A percentile compares a stretch with the other conserved stretches of the same genome.
Evolutionary conservation across 2,329 filamentous ascomycete genomes (phyloP).

Genomic region (Trichoderma sp.): DNA sequence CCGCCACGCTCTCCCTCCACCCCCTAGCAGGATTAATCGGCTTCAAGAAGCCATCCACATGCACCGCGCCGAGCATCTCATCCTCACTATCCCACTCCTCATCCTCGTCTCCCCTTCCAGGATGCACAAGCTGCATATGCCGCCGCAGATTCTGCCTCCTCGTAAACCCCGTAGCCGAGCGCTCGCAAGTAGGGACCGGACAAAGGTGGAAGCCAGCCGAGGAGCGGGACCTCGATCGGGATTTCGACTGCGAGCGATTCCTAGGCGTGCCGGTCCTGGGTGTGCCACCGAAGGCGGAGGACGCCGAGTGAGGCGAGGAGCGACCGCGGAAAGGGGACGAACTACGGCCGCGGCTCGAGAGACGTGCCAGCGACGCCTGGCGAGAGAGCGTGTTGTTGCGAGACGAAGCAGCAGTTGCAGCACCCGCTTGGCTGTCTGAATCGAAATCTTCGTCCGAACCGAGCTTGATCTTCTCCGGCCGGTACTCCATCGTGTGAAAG

Average conservation of each 20-base stretch:
- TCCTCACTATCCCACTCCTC: constrained; percentile 47
- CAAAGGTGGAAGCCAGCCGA: constrained; percentile 41
- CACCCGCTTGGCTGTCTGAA: constrained; percentile 27
- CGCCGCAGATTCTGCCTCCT: constrained; percentile 40
- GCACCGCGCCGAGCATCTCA: constrained; percentile 63
- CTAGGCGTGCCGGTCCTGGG: background rate
- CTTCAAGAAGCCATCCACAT: constrained; percentile 67
- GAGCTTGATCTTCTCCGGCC: constrained; percentile 32
- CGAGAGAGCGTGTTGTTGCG: constrained; percentile 35
- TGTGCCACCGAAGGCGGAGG: constrained; percentile 16
- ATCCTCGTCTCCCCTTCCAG: constrained; percentile 38
- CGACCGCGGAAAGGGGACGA: constrained; percentile 26
- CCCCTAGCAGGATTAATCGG: constrained; percentile 52
- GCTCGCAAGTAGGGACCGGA: constrained; percentile 40
- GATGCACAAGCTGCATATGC: constrained; percentile 43
- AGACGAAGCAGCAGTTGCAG: constrained; percentile 32
- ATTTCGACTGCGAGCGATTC: constrained; percentile 32
- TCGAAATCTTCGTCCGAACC: constrained; percentile 24
- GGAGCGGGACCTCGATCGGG: constrained; percentile 34
- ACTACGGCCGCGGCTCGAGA: constrained; percentile 27
- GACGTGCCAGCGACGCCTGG: constrained; percentile 32
- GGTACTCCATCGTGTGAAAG: constrained; percentile 34
- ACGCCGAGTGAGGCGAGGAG: constrained; percentile 9
- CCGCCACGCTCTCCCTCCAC: constrained; percentile 42
- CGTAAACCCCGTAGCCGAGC: constrained; percentile 40